These are phyloP conservation scores for Clarireedia homoeocarpa DNA, from an alignment of 2,329 filamentous ascomycete species.

Conservation along the genomic window DNA sequence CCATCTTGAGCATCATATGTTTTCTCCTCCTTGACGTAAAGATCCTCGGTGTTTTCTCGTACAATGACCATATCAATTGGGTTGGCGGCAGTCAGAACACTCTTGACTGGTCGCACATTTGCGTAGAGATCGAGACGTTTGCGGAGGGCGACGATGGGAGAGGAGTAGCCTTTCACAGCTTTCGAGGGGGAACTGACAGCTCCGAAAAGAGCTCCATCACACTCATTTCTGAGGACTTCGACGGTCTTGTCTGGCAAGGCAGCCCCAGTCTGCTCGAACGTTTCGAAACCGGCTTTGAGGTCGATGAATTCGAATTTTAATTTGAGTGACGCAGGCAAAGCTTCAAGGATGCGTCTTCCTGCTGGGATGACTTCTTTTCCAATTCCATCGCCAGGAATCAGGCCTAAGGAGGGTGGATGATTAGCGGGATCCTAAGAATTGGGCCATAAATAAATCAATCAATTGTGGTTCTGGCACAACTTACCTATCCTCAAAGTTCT, in stretches of 20 bases:
- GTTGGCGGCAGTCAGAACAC: slow-evolving; percentile 53
- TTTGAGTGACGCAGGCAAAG: slow-evolving; percentile 81
- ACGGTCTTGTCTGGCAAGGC: slow-evolving; percentile 89
- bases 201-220: slow-evolving; percentile 92
- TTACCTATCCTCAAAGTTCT: slow-evolving; percentile 61
- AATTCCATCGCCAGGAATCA: slow-evolving; percentile 97
- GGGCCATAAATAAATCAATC: slow-evolving; percentile 4
- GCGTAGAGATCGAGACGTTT: slow-evolving; percentile 94
- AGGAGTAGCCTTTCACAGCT: slow-evolving; percentile 90
- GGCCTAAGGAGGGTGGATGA: slow-evolving; percentile 45
- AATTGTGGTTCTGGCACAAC: slow-evolving; percentile 3
- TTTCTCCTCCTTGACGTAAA: slow-evolving; percentile 85
- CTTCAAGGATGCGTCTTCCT: slow-evolving; percentile 84
- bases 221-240: slow-evolving; percentile 79
- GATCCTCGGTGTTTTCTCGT: slow-evolving; percentile 96
- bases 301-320: slow-evolving; percentile 92
- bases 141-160: slow-evolving; percentile 80
- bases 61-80: slow-evolving; percentile 90
- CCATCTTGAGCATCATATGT: slow-evolving; percentile 65
- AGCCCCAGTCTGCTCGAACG: slow-evolving; percentile 81
- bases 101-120: slow-evolving; percentile 95
- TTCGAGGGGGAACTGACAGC: slow-evolving; percentile 88
- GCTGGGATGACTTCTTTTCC: slow-evolving; percentile 97
- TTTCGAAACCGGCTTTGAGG: slow-evolving; percentile 87
- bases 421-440: neutral